phyloP scores from a whole-genome alignment of 768 basidiomycete genomes.

The Naganishia kalamii region DNA sequence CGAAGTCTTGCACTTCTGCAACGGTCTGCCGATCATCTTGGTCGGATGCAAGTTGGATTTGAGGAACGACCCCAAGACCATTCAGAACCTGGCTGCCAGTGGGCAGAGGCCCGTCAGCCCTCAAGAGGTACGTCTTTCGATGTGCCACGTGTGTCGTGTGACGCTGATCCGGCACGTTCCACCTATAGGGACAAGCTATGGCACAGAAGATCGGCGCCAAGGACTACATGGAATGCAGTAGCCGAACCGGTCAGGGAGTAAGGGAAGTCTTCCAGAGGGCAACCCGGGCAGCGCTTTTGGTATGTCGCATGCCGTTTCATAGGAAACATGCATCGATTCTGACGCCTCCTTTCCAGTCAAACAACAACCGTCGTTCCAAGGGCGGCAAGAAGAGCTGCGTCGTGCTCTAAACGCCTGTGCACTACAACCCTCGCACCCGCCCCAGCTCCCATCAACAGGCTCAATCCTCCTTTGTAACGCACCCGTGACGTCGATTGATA shows the following conservation, averaged over 20 bases:
- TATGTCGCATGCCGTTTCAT: background rate
- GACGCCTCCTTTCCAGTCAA: background rate
- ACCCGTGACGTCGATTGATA: conserved; percentile 19
- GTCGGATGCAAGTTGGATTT: conserved; percentile 47
- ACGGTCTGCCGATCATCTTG: conserved; percentile 43
- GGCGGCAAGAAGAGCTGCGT: conserved; percentile 10
- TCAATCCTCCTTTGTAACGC: conserved; percentile 10
- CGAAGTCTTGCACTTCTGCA: conserved; percentile 47
- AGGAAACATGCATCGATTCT: too few species aligned
- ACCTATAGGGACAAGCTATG: conserved; percentile 58
- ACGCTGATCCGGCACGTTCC: background rate
- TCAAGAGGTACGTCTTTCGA: conserved; percentile 51
- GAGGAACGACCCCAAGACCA: conserved; percentile 35
- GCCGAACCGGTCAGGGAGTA: conserved; percentile 83
- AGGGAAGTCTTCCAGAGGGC: conserved; percentile 87
- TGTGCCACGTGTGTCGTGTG: too few species aligned
- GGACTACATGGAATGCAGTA: conserved; percentile 85
- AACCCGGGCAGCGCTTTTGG: conserved; percentile 56
- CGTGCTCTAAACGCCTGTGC: conserved; percentile 10
- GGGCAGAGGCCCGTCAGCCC: conserved; percentile 64
- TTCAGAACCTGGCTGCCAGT: conserved; percentile 63
- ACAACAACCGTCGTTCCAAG: conserved; percentile 16
- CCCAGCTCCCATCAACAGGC: background rate
- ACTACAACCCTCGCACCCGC: background rate
- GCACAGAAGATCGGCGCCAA: conserved; percentile 85